A percentile compares a stretch with the other conserved stretches of the same genome.
Evolutionary conservation across 2,329 filamentous ascomycete genomes (phyloP).

Genomic region (Ophiostoma montium): DNA sequence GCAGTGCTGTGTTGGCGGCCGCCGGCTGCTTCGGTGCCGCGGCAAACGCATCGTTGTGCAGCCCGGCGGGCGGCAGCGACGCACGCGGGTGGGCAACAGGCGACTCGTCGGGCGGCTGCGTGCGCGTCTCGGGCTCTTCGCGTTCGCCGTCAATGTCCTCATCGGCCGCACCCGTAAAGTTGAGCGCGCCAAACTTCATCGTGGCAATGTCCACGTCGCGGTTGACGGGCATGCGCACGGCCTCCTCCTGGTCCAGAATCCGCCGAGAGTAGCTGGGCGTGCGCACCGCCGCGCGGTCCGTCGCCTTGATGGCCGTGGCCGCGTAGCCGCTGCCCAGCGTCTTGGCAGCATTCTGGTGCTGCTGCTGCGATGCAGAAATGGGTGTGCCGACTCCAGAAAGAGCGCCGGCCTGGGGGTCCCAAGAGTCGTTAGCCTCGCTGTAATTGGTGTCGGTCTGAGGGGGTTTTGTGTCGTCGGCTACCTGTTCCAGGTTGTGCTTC

Average conservation of each 20-base stretch:
- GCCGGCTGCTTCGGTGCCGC: slow-evolving; percentile 36
- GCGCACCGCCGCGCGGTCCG: slow-evolving; percentile 45
- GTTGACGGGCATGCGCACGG: slow-evolving; percentile 95
- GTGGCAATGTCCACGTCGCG: slow-evolving; percentile 85
- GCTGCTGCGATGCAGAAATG: slow-evolving; percentile 47
- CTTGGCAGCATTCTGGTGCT: slow-evolving; percentile 44
- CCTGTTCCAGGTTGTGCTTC: slow-evolving; percentile 80
- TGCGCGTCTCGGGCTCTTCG: slow-evolving; percentile 87
- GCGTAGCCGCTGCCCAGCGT: slow-evolving; percentile 59
- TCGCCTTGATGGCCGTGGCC: slow-evolving; percentile 70
- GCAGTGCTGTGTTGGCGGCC: slow-evolving; percentile 19
- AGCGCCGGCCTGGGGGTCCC: slow-evolving; percentile 52
- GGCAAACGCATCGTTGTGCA: slow-evolving; percentile 40
- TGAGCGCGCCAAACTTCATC: slow-evolving; percentile 94
- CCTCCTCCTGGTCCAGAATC: slow-evolving; percentile 87
- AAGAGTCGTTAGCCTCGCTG: slow-evolving; percentile 78
- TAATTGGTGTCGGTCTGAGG: slow-evolving; percentile 69
- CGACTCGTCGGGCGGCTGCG: slow-evolving; percentile 86
- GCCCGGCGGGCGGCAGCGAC: slow-evolving; percentile 60
- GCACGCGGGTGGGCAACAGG: slow-evolving; percentile 75
- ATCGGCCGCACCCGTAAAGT: slow-evolving; percentile 66
- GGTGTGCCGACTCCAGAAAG: slow-evolving; percentile 51
- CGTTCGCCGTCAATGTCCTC: slow-evolving; percentile 88
- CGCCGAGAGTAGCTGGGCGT: slow-evolving; percentile 72
- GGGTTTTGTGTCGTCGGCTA: slow-evolving; percentile 68